Evolutionary conservation across 805 yeast genomes (phyloP).

Genomic region (Yarrowia yakushimensis): DNA sequence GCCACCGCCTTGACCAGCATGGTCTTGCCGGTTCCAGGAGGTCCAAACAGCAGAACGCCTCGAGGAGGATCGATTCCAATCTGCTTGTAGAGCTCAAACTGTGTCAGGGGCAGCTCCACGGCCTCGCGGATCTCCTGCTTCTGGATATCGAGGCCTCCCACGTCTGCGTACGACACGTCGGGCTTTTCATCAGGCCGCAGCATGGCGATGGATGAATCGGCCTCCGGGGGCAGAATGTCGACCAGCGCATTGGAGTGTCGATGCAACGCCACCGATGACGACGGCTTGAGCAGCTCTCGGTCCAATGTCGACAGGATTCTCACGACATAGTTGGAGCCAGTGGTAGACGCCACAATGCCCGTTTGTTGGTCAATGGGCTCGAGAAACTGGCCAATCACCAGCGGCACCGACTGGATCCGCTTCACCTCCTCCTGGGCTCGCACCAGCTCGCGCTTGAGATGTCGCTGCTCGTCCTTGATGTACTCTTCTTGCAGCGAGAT

Average conservation of each 20-base stretch:
- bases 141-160: slow-evolving; percentile 98
- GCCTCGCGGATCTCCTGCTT: slow-evolving; percentile 99
- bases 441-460: slow-evolving; percentile 85
- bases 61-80: slow-evolving; percentile 99
- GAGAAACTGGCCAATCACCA: slow-evolving; percentile 95
- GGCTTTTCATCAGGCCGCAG: slow-evolving; percentile 95
- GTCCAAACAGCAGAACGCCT: slow-evolving; percentile 96
- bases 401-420: slow-evolving; percentile 93
- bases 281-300: slow-evolving; percentile 88
- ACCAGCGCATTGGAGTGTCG: slow-evolving; percentile 98
- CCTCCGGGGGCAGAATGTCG: slow-evolving; percentile 97
- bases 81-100: slow-evolving; percentile 92
- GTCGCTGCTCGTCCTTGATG: slow-evolving; percentile 97
- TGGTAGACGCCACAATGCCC: slow-evolving; percentile 95
- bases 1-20: slow-evolving; percentile 99
- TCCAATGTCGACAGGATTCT: slow-evolving; percentile 91
- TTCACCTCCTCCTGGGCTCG: slow-evolving; percentile 99
- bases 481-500: slow-evolving; percentile 89
- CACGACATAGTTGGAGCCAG: slow-evolving; percentile 96
- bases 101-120: slow-evolving; percentile 92
- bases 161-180: slow-evolving; percentile 93
- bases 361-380: slow-evolving; percentile 97
- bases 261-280: slow-evolving; percentile 94
- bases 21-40: slow-evolving; percentile 99
- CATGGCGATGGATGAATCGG: slow-evolving; percentile 93